Evolutionary conservation across 75 land plant species (phyloP), one percentile per base, ranked within the genome.

Genomic region (Isoetes taiwanensis): DNA sequence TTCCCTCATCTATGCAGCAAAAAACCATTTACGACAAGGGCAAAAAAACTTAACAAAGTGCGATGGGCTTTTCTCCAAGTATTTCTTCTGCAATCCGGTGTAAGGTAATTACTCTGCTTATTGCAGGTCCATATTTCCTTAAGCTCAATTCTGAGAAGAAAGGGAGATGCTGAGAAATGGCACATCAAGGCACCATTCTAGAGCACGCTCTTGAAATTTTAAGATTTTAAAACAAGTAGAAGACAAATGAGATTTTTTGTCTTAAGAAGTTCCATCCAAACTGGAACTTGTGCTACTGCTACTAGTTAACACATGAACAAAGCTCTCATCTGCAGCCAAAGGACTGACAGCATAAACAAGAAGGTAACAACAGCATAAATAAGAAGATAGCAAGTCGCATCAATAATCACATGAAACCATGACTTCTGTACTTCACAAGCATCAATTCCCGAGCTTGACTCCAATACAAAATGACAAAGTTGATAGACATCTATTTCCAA

Each of bases 101-200:
- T n/a, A n/a, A n/a, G n/a, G n/a, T n/a, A n/a, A n/a, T n/a, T n/a
- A n/a, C n/a, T n/a, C n/a, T n/a, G n/a, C n/a, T n/a, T n/a, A n/a
- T n/a, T n/a, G n/a, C n/a, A n/a, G n/a, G n/a, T n/a, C n/a, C n/a
- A n/a, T n/a, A n/a, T n/a, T n/a, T n/a, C n/a, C n/a, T n/a, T n/a
- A n/a, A n/a, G n/a, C n/a, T n/a, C n/a, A n/a, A n/a, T n/a, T n/a
- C n/a, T n/a, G n/a, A n/a, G n/a, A n/a, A n/a, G 29, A 32, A 17
- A 20, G 29, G n/a, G n/a, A n/a, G n/a, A n/a, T n/a, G 42, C 66
- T 24, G 57, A 54, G 34, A 27, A 30, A 24, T 53, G 50, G 23
- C 23, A 68, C 65, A 54, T 72, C 66, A 2, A 59, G 54, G 41
- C 75, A 72, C 75, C 75, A 72, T 14, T 52, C 58, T 34, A 72